These are phyloP conservation scores for Vaccinium myrtillus DNA, from an alignment of 148 eudicot species.

Conservation along the genomic window DNA sequence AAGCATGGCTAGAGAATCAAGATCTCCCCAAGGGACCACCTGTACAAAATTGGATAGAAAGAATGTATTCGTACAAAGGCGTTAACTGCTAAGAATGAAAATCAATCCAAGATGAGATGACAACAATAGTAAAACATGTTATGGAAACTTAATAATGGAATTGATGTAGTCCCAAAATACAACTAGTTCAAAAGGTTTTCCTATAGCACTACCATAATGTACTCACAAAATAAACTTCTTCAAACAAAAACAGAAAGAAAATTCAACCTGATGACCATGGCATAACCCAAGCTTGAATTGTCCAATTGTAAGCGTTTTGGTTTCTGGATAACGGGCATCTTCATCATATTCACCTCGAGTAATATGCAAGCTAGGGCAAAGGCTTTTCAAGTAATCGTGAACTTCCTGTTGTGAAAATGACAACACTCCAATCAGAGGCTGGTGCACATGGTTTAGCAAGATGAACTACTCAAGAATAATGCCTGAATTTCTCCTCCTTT, in stretches of 20 bases:
- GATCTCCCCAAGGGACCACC: conserved; percentile 97
- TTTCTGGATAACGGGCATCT: conserved; percentile 90
- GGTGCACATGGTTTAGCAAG: background rate
- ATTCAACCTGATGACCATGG: conserved; percentile 95
- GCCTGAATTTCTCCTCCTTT: background rate
- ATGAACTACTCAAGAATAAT: background rate
- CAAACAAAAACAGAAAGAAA: background rate
- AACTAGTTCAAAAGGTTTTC: background rate
- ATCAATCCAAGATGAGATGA: no score
- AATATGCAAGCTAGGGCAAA: conserved; percentile 83
- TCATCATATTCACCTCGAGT: conserved; percentile 96
- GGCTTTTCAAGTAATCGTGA: conserved; percentile 87
- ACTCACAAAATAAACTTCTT: background rate
- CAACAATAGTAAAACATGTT: background rate
- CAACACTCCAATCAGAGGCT: background rate
- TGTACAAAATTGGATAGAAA: conserved; percentile 15
- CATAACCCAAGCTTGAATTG: conserved; percentile 97
- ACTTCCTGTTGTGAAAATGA: conserved; percentile 61
- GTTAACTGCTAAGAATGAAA: background rate
- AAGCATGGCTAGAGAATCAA: conserved; percentile 96
- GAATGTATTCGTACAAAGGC: background rate
- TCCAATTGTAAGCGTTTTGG: conserved; percentile 89
- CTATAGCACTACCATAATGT: background rate
- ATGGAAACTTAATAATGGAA: background rate
- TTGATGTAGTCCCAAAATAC: background rate